phyloP scores from a whole-genome alignment of 73 alveolate genomes.

The Breviolum minutum region DNA sequence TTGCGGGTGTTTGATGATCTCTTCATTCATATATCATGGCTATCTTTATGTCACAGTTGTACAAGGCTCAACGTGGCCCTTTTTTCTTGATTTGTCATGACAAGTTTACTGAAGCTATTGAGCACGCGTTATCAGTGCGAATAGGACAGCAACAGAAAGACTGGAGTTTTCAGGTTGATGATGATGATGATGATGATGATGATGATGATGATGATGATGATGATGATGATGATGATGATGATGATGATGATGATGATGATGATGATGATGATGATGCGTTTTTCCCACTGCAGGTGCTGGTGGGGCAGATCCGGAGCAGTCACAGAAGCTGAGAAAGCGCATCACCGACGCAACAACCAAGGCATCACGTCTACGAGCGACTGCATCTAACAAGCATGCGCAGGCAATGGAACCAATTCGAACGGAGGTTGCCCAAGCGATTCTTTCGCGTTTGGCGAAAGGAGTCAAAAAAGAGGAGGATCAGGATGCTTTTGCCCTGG shows the following conservation, averaged over 20 bases:
- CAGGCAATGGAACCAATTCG: constrained; percentile 87
- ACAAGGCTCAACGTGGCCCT: too few relatives aligned
- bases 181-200: too few relatives aligned
- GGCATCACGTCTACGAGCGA: constrained; percentile 81
- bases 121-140: not conserved
- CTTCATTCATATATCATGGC: too few relatives aligned
- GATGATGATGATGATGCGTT: too few relatives aligned
- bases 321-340: constrained; percentile 62
- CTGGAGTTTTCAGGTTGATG: not conserved
- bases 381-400: constrained; percentile 89
- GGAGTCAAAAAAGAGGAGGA: not conserved
- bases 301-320: constrained; percentile 90
- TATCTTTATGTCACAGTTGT: too few relatives aligned
- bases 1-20: too few relatives aligned
- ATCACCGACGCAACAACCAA: constrained; percentile 69
- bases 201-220: too few relatives aligned
- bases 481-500: constrained; percentile 45
- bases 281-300: constrained; percentile 47
- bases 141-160: not conserved
- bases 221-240: too few relatives aligned
- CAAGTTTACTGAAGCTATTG: not conserved
- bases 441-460: constrained; percentile 74
- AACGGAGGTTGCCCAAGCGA: constrained; percentile 71
- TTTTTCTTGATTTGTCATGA: too few relatives aligned
- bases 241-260: too few relatives aligned